Base-by-base conservation (phyloP, 2,329 filamentous ascomycete genomes). In the Bipolaris gigantea region DNA sequence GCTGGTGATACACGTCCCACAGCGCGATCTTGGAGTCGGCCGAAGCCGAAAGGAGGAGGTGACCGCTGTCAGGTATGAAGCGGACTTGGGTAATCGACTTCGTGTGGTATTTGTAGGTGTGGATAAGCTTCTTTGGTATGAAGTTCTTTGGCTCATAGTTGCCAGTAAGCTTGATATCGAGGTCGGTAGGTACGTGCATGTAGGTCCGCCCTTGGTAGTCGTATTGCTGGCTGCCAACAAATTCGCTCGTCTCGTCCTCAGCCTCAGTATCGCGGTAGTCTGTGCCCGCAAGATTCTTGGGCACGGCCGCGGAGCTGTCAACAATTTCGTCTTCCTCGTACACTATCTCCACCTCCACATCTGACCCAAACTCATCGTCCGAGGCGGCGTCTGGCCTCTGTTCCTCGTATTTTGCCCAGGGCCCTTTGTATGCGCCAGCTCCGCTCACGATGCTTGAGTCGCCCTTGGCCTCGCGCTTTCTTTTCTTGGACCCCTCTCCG, bases 191-290 rank as follows among this genome's bases (percentile, higher is more conserved):
- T 41, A 97, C 83, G 76, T 99, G 94, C 93, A 99, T 97, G 73
- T 96, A 99, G 32, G 93, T 96, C 61, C 94, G 83, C 43, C 94
- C 94, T 73, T 95, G 89, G 78, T 99, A 99, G 74, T 99, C 94
- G 79, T 87, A 88, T 76, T 94, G 81, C 70, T 89, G 81, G 36
- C 83, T 83, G 58, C 92, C 94, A 69, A 96, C 89, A 76, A 97
- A 99, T 40, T 86, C 87, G 39, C 88, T 92, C 48, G 88, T 94
- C 78, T 99, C 94, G 45, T 74, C 75, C 42, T 73, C 75, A 0
- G 72, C 73, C 48, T 75, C 74, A n/a, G 72, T 73, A 50, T 79
- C 73, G 33, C 72, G 74, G 60, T 81, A 81, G 43, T 81, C 83
- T 38, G 71, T 84, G 3, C 80, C 83, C 2, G 86, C 85, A 16